A percentile compares a stretch with the other conserved stretches of the same genome.
phyloP scores from a whole-genome alignment of 192 early-diverging fungal genomes.

The Mortierella alpina region DNA sequence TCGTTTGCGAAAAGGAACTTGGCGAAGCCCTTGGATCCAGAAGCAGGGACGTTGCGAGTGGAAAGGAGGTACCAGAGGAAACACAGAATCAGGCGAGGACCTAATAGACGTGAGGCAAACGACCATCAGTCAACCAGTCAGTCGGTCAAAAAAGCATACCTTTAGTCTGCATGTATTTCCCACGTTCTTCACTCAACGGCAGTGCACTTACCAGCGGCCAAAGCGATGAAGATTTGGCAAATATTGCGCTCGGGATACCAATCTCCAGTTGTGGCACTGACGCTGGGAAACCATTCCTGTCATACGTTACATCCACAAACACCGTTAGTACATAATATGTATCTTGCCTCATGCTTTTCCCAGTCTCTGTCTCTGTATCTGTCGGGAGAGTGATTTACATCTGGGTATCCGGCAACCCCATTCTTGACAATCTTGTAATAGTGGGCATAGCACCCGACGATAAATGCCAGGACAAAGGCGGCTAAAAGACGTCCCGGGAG shows the following conservation, averaged over 20 bases:
- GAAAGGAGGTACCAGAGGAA: constrained; percentile 54
- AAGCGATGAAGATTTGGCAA: constrained; percentile 84
- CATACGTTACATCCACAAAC: neutral
- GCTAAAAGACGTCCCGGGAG: constrained; percentile 52
- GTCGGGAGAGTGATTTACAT: constrained; percentile 49
- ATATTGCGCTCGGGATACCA: constrained; percentile 79
- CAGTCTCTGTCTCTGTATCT: neutral
- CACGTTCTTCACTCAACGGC: no score
- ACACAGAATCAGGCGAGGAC: constrained; percentile 63
- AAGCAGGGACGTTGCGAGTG: constrained; percentile 45
- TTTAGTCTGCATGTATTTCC: no score
- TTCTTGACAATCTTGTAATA: constrained; percentile 87
- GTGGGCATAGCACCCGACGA: constrained; percentile 76
- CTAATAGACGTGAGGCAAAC: constrained; percentile 1
- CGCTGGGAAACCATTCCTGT: constrained; percentile 84
- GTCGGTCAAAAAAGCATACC: no score
- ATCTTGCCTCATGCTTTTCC: neutral
- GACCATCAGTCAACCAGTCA: no score
- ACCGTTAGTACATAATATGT: neutral
- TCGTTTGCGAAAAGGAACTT: constrained; percentile 53
- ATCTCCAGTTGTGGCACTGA: constrained; percentile 85
- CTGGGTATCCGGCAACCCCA: constrained; percentile 80
- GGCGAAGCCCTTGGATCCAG: constrained; percentile 54
- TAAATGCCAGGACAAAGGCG: constrained; percentile 76
- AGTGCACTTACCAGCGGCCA: constrained; percentile 64